These are phyloP conservation scores for Verruconis gallopava DNA, from an alignment of 2,329 filamentous ascomycete species.

Conservation along the genomic window DNA sequence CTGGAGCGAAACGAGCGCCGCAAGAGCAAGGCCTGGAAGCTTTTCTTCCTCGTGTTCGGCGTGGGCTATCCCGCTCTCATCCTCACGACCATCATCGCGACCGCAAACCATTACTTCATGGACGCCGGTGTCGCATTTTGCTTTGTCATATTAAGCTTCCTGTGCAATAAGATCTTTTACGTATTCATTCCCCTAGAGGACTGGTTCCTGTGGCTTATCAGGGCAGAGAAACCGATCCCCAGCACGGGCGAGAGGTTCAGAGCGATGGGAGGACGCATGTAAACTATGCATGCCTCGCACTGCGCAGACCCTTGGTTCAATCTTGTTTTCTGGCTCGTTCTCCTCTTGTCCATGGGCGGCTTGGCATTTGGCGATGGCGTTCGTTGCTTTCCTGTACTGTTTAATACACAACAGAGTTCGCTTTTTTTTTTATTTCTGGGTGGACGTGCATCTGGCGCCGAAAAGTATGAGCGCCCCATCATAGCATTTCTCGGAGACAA, in stretches of 20 bases:
- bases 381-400: no score
- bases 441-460: no score
- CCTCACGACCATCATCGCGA: slow-evolving; percentile 45
- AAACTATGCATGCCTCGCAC: no score
- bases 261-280: slow-evolving; percentile 4
- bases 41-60: slow-evolving; percentile 34
- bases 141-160: slow-evolving; percentile 35
- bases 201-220: slow-evolving; percentile 33
- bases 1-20: slow-evolving; percentile 30
- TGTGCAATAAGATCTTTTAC: slow-evolving; percentile 37
- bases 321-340: no score
- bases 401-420: no score
- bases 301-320: no score
- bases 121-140: slow-evolving; percentile 39
- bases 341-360: no score
- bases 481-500: no score
- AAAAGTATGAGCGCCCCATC: no score
- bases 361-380: no score
- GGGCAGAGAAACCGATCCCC: slow-evolving; percentile 41
- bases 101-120: slow-evolving; percentile 49
- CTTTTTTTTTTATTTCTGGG: no score
- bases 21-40: slow-evolving; percentile 29
- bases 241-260: slow-evolving; percentile 37
- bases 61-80: slow-evolving; percentile 42
- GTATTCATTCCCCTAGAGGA: slow-evolving; percentile 40